Conservation (phyloP, 1,284 basidiomycete genomes). For the Meripilus lineatus region DNA sequence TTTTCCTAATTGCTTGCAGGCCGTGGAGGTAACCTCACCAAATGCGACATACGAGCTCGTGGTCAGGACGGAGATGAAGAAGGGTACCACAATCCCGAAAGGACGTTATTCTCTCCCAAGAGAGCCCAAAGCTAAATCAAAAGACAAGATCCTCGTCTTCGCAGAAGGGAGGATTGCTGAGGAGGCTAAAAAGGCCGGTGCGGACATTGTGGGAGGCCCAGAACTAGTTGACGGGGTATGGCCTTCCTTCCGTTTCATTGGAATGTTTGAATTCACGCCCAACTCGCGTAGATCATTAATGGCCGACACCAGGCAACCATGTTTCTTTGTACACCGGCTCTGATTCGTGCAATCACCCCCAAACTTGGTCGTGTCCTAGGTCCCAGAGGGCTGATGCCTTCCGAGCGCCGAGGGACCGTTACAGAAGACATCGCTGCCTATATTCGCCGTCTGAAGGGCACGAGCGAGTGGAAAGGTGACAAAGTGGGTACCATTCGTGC, state of each 20-base stretch:
- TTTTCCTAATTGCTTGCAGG: constrained; percentile 35
- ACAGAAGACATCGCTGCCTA: constrained; percentile 82
- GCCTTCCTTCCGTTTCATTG: constrained; percentile 15
- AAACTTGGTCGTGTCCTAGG: constrained; percentile 87
- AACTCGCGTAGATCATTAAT: constrained; percentile 51
- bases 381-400: constrained; percentile 94
- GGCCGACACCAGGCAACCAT: constrained; percentile 73
- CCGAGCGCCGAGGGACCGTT: constrained; percentile 90
- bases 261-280: background rate
- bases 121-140: constrained; percentile 67
- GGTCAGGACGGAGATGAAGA: constrained; percentile 72
- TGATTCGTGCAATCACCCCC: constrained; percentile 77
- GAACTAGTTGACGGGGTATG: constrained; percentile 80
- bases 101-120: constrained; percentile 69
- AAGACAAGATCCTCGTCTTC: constrained; percentile 82
- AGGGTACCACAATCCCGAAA: constrained; percentile 74
- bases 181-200: constrained; percentile 78
- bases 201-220: constrained; percentile 80
- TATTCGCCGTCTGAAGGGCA: constrained; percentile 76
- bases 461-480: constrained; percentile 92
- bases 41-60: constrained; percentile 76
- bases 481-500: constrained; percentile 81
- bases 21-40: constrained; percentile 75
- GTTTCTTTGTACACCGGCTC: constrained; percentile 77
- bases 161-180: constrained; percentile 76